Base-by-base conservation (phyloP, 73 alveolate species). In the Paramecium sonneborni region DNA sequence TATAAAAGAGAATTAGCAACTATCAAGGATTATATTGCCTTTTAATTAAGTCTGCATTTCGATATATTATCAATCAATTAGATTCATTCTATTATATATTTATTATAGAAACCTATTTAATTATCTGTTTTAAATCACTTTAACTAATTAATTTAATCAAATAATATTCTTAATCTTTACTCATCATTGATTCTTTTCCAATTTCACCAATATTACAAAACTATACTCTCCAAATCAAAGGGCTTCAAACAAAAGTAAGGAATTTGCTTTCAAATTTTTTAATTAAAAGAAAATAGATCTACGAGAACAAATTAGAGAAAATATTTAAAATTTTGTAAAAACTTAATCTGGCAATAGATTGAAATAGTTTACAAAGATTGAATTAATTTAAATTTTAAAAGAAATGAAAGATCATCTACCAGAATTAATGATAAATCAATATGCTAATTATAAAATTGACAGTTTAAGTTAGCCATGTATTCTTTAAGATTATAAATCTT, bases 381-480 rank as follows among this genome's bases (percentile, higher is more conserved):
- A 79, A 79, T 79, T 79, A 79, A 76, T 41, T 79, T 24, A 43
- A 43, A 21, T 79, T 6, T 35, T 79, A 23, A 9, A 38, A 12
- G 90, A 79, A 26, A 79, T 79, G 2, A 76, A 34, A 37, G 21
- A 21, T 10, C 76, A 79, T 43, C 46, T 43, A 4, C 37, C 55
- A 20, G 90, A 79, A 11, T 23, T 79, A 9, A 79, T 79, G 90
- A 44, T 79, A 8, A 56, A 79, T 79, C 90, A 74, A 6, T 79
- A 79, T 46, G 90, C 90, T 15, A 79, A 79, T 24, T 79, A 79
- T 15, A 79, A 41, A 76, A 41, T 79, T 79, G 90, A 55, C 14
- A 43, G 90, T 46, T 37, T 79, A 6, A 79, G 90, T 46, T 18
- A 79, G 67, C 39, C 76, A 41, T 79, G 76, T 79, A 76, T 76